A percentile compares a stretch with the other conserved stretches of the same genome.
These are phyloP conservation scores for Pseudevernia furfuracea DNA, from an alignment of 495 filamentous ascomycete genomes.

Conservation along the genomic window DNA sequence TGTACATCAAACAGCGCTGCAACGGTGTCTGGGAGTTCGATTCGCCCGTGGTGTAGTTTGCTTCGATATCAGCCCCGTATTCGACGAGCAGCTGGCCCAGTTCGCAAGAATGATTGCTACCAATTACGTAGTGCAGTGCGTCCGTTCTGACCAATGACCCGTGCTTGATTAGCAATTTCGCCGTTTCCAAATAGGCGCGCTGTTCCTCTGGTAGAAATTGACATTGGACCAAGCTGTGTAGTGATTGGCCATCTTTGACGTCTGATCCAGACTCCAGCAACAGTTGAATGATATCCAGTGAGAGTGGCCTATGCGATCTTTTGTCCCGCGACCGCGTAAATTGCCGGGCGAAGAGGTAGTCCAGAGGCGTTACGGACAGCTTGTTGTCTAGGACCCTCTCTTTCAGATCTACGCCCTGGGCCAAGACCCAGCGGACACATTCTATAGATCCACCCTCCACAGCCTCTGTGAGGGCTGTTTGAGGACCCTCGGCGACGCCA, in stretches of 20 bases:
- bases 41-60: neutral
- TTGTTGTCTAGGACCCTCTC: slow-evolving; percentile 10
- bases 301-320: neutral
- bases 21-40: slow-evolving; percentile 1
- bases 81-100: slow-evolving; percentile 11
- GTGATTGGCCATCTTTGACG: slow-evolving; percentile 4
- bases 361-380: slow-evolving; percentile 8
- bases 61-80: slow-evolving; percentile 10
- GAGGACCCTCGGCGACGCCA: slow-evolving; percentile 8
- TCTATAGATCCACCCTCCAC: slow-evolving; percentile 9
- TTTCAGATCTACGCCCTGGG: neutral
- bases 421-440: slow-evolving; percentile 9
- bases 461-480: slow-evolving; percentile 12
- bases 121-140: slow-evolving; percentile 10
- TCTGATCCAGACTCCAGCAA: slow-evolving; percentile 7
- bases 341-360: slow-evolving; percentile 13
- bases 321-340: slow-evolving; percentile 7
- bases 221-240: slow-evolving; percentile 9
- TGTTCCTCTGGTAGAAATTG: slow-evolving; percentile 12
- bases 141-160: slow-evolving; percentile 11
- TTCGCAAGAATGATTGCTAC: slow-evolving; percentile 12
- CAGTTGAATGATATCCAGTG: slow-evolving; percentile 2
- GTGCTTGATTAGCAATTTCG: slow-evolving; percentile 8
- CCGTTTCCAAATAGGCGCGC: neutral
- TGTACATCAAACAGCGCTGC: slow-evolving; percentile 5